Evolutionary conservation across 2,329 filamentous ascomycete genomes (phyloP), one percentile per base, ranked within the genome.

Genomic region (Hymenoscyphus linearis): DNA sequence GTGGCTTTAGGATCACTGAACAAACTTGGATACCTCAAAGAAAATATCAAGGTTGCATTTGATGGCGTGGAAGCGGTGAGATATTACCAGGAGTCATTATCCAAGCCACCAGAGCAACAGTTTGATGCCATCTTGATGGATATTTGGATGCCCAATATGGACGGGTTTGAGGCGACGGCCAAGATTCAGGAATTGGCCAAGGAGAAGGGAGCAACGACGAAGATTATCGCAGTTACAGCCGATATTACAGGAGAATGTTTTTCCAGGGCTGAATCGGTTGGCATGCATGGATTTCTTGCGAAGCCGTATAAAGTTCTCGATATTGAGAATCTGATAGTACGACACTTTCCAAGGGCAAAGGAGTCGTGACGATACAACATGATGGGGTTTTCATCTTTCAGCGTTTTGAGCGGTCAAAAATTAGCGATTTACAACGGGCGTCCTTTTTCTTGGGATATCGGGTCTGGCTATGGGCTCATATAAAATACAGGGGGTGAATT

Each of bases 121-220:
- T 82, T 89, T 60, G 82, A 89, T 67, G 80, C 88, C 1, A 79
- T 90, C 26, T 75, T 90, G 52, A 90, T 90, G 87, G 87, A 90
- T 72, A 79, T 90, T 10, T 90, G 87, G 87, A 90, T 90, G 71
- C 87, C 87, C 0, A 78, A 85, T 65, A 85, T 90, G 78, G 87
- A 90, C 69, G 87, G 87, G 1, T 90, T 88, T 65, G 83, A 89
- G 69, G 87, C 87, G 1, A 84, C 87, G 0, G 79, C 82, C 67
- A 76, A 78, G 54, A 90, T 90, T 52, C 73, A 88, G 12, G 74
- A 68, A 3, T 34, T 74, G 4, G 67, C 70, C 0, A 53, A 57
- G 13, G 25, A 58, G 10, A 53, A 61, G 40, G 65, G 62, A n/a
- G 60, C 65, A n/a, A 60, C 47, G 1, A 64, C 65, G 5, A 70